Evolutionary conservation across 805 yeast genomes (phyloP).

Genomic region (Wickerhamomyces tratensis): DNA sequence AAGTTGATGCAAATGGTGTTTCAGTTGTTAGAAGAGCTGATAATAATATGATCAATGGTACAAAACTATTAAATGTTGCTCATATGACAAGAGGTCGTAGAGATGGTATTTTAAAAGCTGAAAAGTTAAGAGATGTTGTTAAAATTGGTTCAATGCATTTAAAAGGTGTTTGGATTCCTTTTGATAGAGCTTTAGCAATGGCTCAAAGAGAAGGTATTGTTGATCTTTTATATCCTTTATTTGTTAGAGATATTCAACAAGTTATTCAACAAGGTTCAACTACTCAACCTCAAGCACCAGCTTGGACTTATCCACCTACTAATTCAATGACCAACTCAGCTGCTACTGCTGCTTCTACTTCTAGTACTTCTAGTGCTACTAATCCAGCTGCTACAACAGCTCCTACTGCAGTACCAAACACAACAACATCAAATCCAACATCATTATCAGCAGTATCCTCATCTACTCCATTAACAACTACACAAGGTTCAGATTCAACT

Average conservation of each 20-base stretch:
- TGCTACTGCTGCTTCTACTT: conserved; percentile 1
- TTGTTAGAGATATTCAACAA: conserved; percentile 62
- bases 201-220: conserved; percentile 73
- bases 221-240: conserved; percentile 55
- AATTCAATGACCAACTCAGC: not conserved
- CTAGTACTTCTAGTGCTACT: not conserved
- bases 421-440: conserved; percentile 4
- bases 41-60: conserved; percentile 79
- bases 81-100: conserved; percentile 84
- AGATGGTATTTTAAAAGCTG: conserved; percentile 75
- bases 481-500: too few relatives aligned
- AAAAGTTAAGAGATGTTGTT: conserved; percentile 69
- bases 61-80: conserved; percentile 73
- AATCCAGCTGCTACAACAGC: not conserved
- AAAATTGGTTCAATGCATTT: conserved; percentile 83
- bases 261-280: conserved; percentile 27
- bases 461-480: too few relatives aligned
- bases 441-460: conserved; percentile 1
- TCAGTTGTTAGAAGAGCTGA: conserved; percentile 79
- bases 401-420: conserved; percentile 2
- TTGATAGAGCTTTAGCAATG: conserved; percentile 72
- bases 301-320: not conserved
- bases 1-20: conserved; percentile 75
- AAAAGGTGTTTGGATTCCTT: conserved; percentile 88
- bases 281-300: conserved; percentile 14